Evolutionary conservation across 495 filamentous ascomycete genomes (phyloP).

Genomic region (Neurospora tetraspora): DNA sequence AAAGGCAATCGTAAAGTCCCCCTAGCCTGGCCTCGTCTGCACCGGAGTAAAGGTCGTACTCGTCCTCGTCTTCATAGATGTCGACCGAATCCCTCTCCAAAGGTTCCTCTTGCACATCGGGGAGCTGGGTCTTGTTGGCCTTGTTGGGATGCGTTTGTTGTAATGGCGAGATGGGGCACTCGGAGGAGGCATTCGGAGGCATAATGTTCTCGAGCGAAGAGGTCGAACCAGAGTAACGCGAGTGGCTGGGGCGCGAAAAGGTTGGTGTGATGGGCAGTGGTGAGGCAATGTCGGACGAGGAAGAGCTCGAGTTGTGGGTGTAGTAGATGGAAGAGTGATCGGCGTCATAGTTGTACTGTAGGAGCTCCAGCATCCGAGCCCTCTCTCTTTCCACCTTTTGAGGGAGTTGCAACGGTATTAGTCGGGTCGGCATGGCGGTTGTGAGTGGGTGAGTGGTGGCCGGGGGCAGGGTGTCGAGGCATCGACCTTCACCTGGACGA

Average conservation of each 20-base stretch:
- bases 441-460: background rate
- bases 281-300: slow-evolving; percentile 47
- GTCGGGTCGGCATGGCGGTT: slow-evolving; percentile 36
- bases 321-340: slow-evolving; percentile 19
- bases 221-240: slow-evolving; percentile 44
- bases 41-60: slow-evolving; percentile 15
- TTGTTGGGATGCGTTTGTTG: slow-evolving; percentile 27
- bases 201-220: slow-evolving; percentile 39
- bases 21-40: background rate
- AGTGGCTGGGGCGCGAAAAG: slow-evolving; percentile 46
- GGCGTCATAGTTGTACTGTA: slow-evolving; percentile 10
- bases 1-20: slow-evolving; percentile 41
- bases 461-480: background rate
- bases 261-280: slow-evolving; percentile 54
- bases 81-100: slow-evolving; percentile 46
- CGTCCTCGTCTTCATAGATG: slow-evolving; percentile 33
- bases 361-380: slow-evolving; percentile 27
- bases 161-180: slow-evolving; percentile 36
- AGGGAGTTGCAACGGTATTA: slow-evolving; percentile 41
- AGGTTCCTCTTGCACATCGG: slow-evolving; percentile 46
- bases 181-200: slow-evolving; percentile 19
- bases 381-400: slow-evolving; percentile 40
- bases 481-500: background rate
- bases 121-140: slow-evolving; percentile 39
- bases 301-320: slow-evolving; percentile 31